A percentile compares a stretch with the other conserved stretches of the same genome.
These are phyloP conservation scores for Sideroxylon spinosum DNA, from an alignment of 179 eudicot species.

Conservation along the genomic window DNA sequence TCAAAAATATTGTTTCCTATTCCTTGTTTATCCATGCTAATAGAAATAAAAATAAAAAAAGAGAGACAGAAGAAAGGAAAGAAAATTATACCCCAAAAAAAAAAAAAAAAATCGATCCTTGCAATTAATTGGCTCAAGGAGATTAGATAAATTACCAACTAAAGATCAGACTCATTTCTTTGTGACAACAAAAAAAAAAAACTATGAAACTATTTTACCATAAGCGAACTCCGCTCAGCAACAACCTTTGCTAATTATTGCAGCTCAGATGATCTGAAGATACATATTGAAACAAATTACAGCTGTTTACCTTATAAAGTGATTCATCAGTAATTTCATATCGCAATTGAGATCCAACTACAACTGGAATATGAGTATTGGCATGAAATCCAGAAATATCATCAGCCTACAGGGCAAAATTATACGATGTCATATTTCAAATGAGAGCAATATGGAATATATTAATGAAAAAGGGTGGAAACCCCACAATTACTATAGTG, in stretches of 20 bases:
- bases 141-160: too few species aligned
- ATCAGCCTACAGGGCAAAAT: conserved; percentile 57
- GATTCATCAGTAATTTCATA: conserved; percentile 89
- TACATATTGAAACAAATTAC: background rate
- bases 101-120: too few species aligned
- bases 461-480: too few species aligned
- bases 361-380: conserved; percentile 89
- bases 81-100: background rate
- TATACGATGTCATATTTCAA: too few species aligned
- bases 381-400: conserved; percentile 73
- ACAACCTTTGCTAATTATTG: background rate
- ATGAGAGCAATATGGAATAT: background rate
- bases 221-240: background rate
- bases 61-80: background rate
- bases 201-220: background rate
- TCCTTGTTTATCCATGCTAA: too few species aligned
- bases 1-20: too few species aligned
- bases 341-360: conserved; percentile 90
- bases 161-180: too few species aligned
- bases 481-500: too few species aligned
- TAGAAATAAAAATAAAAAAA: too few species aligned
- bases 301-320: conserved; percentile 60
- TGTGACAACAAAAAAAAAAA: background rate
- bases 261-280: background rate
- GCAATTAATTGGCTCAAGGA: background rate